Evolutionary conservation across 2,329 filamentous ascomycete species (phyloP).

Genomic region (Ambrosiella beaveri): DNA sequence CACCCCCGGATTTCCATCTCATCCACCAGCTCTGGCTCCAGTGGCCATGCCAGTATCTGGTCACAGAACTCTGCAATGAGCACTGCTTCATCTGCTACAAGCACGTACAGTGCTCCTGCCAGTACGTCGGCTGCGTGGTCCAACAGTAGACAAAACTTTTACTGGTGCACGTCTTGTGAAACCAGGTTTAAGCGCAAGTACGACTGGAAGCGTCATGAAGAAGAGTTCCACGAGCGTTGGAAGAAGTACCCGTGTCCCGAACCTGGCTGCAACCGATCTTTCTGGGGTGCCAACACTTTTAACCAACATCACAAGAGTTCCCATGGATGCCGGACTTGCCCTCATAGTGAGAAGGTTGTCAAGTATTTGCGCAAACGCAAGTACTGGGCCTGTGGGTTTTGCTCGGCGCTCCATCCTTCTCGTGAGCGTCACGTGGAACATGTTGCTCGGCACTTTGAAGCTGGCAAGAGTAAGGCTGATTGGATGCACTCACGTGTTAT

Average conservation of each 20-base stretch:
- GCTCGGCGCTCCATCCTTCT: slow-evolving; percentile 42
- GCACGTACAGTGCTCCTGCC: slow-evolving; percentile 3
- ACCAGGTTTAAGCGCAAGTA: slow-evolving; percentile 51
- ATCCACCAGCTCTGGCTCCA: slow-evolving; percentile 32
- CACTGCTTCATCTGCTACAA: slow-evolving; percentile 14
- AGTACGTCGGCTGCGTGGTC: slow-evolving; percentile 11
- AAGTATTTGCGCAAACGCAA: slow-evolving; percentile 45
- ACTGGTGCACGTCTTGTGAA: slow-evolving; percentile 42
- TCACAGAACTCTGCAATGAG: slow-evolving; percentile 21
- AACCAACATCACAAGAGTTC: slow-evolving; percentile 51
- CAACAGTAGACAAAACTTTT: slow-evolving; percentile 26
- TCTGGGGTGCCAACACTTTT: slow-evolving; percentile 51
- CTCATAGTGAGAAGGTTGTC: slow-evolving; percentile 46
- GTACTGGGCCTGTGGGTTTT: slow-evolving; percentile 54
- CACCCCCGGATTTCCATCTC: slow-evolving; percentile 31
- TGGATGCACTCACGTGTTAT: slow-evolving; percentile 55
- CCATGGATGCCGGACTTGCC: slow-evolving; percentile 47
- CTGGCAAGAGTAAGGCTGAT: slow-evolving; percentile 42
- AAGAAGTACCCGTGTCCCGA: slow-evolving; percentile 51
- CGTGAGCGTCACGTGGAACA: slow-evolving; percentile 52
- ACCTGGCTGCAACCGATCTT: slow-evolving; percentile 45
- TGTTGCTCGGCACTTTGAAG: slow-evolving; percentile 49
- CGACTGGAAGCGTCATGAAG: slow-evolving; percentile 53
- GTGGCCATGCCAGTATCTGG: slow-evolving; percentile 30
- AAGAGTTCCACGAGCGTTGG: slow-evolving; percentile 52